Evolutionary conservation across 106 monocot genomes (phyloP).

Genomic region (Dendrobium officinale): DNA sequence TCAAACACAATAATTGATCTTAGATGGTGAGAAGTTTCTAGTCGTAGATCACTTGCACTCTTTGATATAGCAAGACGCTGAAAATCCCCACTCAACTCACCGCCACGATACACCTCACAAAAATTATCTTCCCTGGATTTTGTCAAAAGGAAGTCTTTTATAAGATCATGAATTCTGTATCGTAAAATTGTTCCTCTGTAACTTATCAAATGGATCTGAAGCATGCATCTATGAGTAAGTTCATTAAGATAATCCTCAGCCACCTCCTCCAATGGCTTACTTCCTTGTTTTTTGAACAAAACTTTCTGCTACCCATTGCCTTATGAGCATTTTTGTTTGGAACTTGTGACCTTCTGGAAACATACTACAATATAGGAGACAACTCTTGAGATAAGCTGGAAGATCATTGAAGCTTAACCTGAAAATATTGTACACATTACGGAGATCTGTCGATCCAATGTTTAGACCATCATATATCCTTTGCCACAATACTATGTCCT

Average conservation of each 20-base stretch:
- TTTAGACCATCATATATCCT: background rate
- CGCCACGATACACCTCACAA: background rate
- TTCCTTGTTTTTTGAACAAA: slow-evolving; percentile 6
- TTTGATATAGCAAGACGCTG: background rate
- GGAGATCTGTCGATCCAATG: background rate
- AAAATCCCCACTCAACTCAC: background rate
- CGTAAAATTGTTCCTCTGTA: no score
- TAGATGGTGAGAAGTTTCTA: background rate
- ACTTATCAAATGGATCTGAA: background rate
- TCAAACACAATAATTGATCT: background rate
- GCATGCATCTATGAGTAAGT: no score
- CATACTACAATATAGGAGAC: slow-evolving; percentile 3
- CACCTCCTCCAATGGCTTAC: slow-evolving; percentile 12
- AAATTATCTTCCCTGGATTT: slow-evolving; percentile 1
- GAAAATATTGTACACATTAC: background rate
- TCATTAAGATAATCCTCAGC: slow-evolving; percentile 19
- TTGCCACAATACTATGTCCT: background rate
- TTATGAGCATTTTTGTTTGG: slow-evolving; percentile 7
- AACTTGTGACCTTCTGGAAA: slow-evolving; percentile 21
- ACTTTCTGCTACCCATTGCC: slow-evolving; percentile 34
- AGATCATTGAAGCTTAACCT: background rate
- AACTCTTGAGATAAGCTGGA: background rate
- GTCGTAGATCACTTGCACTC: background rate
- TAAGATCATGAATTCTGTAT: background rate
- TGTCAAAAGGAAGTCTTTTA: background rate